A percentile compares a stretch with the other conserved stretches of the same genome.
Conservation (phyloP, 805 yeast genomes). For the Metschnikowia dekortorum region DNA sequence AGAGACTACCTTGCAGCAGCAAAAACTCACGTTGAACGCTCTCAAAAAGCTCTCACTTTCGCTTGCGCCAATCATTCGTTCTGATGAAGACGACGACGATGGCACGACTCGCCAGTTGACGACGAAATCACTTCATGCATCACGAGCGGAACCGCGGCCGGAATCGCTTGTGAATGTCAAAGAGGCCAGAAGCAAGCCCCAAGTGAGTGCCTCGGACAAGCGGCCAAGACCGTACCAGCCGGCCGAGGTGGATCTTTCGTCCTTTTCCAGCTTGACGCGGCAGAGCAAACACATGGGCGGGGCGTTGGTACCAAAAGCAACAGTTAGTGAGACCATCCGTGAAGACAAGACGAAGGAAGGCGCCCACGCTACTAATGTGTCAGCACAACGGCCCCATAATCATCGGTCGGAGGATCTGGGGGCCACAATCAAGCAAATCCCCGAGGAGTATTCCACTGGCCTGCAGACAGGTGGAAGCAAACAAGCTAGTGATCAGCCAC, state of each 20-base stretch:
- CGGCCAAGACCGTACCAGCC: slow-evolving; percentile 37
- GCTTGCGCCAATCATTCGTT: slow-evolving; percentile 34
- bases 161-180: not conserved
- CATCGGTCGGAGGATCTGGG: slow-evolving; percentile 1
- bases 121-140: slow-evolving; percentile 9
- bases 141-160: not conserved
- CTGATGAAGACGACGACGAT: slow-evolving; percentile 21
- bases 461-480: not conserved
- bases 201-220: slow-evolving; percentile 2
- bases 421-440: slow-evolving; percentile 2
- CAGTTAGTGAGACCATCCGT: not conserved
- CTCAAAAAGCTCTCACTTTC: slow-evolving; percentile 39
- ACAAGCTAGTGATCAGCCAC: not conserved
- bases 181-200: not conserved
- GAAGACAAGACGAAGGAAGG: not conserved
- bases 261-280: slow-evolving; percentile 42
- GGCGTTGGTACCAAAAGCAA: not conserved
- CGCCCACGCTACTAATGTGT: not conserved
- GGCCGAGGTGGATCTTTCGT: slow-evolving; percentile 42
- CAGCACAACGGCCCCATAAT: not conserved
- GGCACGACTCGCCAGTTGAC: slow-evolving; percentile 12
- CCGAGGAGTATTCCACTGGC: not conserved
- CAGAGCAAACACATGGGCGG: slow-evolving; percentile 23
- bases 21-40: slow-evolving; percentile 39
- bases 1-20: slow-evolving; percentile 38